These are phyloP conservation scores for Malus hybrid DNA, from an alignment of 331 rosid genomes.

Conservation along the genomic window DNA sequence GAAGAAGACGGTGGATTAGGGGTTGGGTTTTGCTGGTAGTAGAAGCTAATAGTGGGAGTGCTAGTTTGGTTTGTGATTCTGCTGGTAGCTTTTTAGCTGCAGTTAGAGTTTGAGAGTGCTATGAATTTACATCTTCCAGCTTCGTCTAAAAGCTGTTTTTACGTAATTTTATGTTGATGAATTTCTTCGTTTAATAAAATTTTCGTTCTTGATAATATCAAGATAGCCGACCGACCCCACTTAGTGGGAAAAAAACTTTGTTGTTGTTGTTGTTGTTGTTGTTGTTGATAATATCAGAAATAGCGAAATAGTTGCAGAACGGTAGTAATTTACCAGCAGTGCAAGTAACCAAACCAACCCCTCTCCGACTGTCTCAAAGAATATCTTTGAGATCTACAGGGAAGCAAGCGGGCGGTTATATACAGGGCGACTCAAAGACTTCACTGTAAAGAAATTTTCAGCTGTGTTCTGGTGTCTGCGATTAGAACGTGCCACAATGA, in stretches of 20 bases:
- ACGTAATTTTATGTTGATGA: neutral
- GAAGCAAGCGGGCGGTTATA: neutral
- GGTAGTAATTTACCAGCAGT: neutral
- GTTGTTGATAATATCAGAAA: neutral
- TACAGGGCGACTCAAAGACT: too few relatives aligned
- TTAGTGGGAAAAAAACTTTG: neutral
- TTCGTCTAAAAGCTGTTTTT: constrained; percentile 30
- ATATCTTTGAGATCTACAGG: neutral
- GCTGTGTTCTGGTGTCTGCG: neutral
- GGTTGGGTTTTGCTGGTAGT: neutral
- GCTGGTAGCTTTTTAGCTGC: neutral
- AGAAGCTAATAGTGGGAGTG: neutral
- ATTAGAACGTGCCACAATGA: neutral
- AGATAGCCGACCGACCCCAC: neutral
- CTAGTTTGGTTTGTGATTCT: neutral
- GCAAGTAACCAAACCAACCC: neutral
- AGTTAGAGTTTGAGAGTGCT: neutral
- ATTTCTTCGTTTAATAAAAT: neutral
- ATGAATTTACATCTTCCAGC: neutral
- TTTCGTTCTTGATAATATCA: neutral
- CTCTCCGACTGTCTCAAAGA: too few relatives aligned
- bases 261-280: neutral
- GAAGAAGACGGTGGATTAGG: neutral
- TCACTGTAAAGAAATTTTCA: neutral
- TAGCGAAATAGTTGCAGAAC: neutral